Evolutionary conservation across 2,329 filamentous ascomycete genomes (phyloP).

Genomic region (Metarhizium album): DNA sequence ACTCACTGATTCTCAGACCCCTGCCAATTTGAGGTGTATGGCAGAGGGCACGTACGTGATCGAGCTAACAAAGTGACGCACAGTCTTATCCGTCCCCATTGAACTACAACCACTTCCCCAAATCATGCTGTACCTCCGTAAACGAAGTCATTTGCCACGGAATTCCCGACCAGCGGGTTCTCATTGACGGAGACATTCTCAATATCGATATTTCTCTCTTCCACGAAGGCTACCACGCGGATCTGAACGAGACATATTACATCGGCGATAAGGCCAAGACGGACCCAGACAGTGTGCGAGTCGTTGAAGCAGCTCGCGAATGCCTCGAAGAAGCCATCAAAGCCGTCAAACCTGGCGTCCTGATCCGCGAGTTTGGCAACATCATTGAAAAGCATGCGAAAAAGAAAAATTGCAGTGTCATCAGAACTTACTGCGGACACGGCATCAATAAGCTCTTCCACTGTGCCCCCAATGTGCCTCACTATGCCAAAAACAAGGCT

Average conservation of each 20-base stretch:
- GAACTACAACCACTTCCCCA: slow-evolving; percentile 94
- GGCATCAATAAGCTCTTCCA: slow-evolving; percentile 93
- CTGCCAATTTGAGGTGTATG: not conserved
- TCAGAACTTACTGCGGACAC: slow-evolving; percentile 93
- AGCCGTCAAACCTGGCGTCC: slow-evolving; percentile 82
- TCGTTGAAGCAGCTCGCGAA: slow-evolving; percentile 82
- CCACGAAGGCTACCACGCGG: slow-evolving; percentile 89
- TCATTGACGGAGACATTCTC: slow-evolving; percentile 88
- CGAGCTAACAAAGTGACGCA: slow-evolving; percentile 3
- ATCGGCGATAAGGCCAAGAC: slow-evolving; percentile 79
- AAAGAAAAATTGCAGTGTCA: slow-evolving; percentile 72
- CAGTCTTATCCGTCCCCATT: slow-evolving; percentile 90
- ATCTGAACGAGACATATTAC: slow-evolving; percentile 98
- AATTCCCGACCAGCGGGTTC: slow-evolving; percentile 80
- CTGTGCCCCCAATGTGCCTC: slow-evolving; percentile 84
- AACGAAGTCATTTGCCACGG: slow-evolving; percentile 99
- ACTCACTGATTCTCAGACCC: not conserved
- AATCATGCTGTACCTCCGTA: slow-evolving; percentile 90
- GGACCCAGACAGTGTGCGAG: slow-evolving; percentile 76
- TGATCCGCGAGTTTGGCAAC: slow-evolving; percentile 89
- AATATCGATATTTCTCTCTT: slow-evolving; percentile 96
- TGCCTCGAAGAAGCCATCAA: slow-evolving; percentile 86
- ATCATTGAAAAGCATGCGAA: slow-evolving; percentile 95
- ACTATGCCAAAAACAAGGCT: slow-evolving; percentile 98
- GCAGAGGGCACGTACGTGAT: not conserved